Conservation (phyloP, 176 grass and related monocot species). For the Musa schizocarpa region DNA sequence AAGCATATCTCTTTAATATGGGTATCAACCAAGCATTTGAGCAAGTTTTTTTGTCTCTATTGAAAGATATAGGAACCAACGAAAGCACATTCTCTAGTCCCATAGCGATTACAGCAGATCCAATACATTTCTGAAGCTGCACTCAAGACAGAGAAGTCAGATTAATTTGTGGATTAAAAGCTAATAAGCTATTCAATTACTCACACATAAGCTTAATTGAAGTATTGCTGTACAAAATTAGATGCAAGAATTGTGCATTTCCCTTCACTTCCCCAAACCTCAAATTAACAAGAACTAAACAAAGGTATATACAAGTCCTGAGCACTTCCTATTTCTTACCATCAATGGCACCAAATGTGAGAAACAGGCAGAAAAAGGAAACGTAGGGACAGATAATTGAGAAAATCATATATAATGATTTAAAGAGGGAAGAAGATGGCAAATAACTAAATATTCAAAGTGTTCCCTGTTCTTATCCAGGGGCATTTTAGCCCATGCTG, state of each 20-base stretch:
- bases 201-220: neutral
- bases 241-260: too few relatives aligned
- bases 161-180: constrained; percentile 3
- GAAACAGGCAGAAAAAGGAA: neutral
- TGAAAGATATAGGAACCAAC: constrained; percentile 56
- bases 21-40: constrained; percentile 85
- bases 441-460: neutral
- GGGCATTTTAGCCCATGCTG: neutral
- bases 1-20: constrained; percentile 72
- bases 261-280: too few relatives aligned
- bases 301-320: too few relatives aligned
- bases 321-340: neutral
- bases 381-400: neutral
- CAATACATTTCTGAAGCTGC: constrained; percentile 83
- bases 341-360: neutral
- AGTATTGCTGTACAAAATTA: neutral
- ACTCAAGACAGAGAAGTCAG: constrained; percentile 23
- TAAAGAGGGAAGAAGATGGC: neutral
- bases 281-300: too few relatives aligned
- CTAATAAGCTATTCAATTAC: neutral
- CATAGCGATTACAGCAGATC: constrained; percentile 67
- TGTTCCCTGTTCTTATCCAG: neutral
- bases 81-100: constrained; percentile 71
- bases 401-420: too few relatives aligned
- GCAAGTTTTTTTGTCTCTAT: constrained; percentile 45